Conservation (phyloP, 1,284 basidiomycete species). For the Agaricales sp. region DNA sequence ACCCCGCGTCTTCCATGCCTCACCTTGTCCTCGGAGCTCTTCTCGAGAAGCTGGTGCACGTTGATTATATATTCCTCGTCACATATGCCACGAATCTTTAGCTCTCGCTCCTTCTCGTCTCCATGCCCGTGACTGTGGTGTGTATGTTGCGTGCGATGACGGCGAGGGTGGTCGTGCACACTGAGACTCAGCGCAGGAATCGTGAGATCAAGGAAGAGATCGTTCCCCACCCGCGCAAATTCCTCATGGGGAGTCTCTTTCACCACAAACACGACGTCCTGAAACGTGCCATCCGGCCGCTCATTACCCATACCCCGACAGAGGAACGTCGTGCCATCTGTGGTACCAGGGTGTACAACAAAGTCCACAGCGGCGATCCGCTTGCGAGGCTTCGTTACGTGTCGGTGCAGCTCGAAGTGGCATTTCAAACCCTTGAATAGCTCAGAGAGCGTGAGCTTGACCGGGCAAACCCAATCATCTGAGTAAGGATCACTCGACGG, state of each 20-base stretch:
- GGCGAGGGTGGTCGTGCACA: constrained; percentile 14
- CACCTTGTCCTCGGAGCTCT: constrained; percentile 50
- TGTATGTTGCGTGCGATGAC: not conserved
- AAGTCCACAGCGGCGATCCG: constrained; percentile 73
- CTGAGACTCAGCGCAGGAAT: constrained; percentile 61
- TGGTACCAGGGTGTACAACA: constrained; percentile 63
- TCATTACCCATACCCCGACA: constrained; percentile 75
- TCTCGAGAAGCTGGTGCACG: constrained; percentile 57
- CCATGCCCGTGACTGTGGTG: not conserved
- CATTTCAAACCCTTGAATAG: not conserved
- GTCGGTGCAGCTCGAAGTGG: not conserved
- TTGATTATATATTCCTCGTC: constrained; percentile 52
- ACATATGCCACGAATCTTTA: constrained; percentile 61
- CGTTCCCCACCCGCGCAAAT: constrained; percentile 64
- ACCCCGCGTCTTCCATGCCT: not conserved
- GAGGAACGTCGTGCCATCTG: constrained; percentile 66
- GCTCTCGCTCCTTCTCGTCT: constrained; percentile 24
- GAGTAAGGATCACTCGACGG: not conserved
- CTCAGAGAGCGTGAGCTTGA: not conserved
- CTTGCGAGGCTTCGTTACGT: constrained; percentile 17
- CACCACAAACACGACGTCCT: constrained; percentile 74
- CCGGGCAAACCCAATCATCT: not conserved
- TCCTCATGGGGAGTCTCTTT: constrained; percentile 64
- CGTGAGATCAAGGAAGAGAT: constrained; percentile 58
- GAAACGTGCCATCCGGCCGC: constrained; percentile 52